Evolutionary conservation across 768 basidiomycete species (phyloP), one percentile per base, ranked within the genome.

Genomic region (Mycena galericulata): DNA sequence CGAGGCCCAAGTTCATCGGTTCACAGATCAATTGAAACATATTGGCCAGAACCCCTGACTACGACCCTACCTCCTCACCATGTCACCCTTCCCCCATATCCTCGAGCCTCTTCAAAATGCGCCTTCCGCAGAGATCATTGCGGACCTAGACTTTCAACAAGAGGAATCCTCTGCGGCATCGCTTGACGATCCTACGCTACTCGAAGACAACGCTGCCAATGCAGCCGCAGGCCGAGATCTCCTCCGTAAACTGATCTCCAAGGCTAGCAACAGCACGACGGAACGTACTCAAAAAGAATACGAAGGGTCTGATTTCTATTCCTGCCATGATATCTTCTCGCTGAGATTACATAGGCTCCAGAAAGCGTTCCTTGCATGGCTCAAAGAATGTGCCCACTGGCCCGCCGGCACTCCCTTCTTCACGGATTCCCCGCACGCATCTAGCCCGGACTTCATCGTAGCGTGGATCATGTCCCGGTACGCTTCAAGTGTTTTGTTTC

Each of bases 381-480:
- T n/a, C n/a, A n/a, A n/a, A n/a, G n/a, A n/a, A n/a, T n/a, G n/a
- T n/a, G n/a, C n/a, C n/a, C 22, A 34, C 24, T 55, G 53, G 53
- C 15, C 22, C 4, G 8, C 10, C 18, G 32, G 12, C 53, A 20
- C 5, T 17, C 53, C 53, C 24, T 55, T 55, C 26, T 55, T 55
- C 53, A 55, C 53, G 9, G 32, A 34, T 24, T 5, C 9, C 12
- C 53, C 53, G 10, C 30, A 55, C 36, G 20, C 17, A 5, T 17
- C 12, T n/a, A 38, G 32, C 12, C 53, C 53, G 20, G 34, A 17
- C 34, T n/a, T 55, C 20, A 55, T 55, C 22, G 53, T 55, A 12
- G 32, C 34, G 17, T 55, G 53, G 53, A 55, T 55, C 15, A 55
- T 55, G 53, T 55, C 53, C 8, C 53, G 29, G 53, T 55, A n/a